Base-by-base conservation (phyloP, 73 alveolate species). In the Paramecium pentaurelia region DNA sequence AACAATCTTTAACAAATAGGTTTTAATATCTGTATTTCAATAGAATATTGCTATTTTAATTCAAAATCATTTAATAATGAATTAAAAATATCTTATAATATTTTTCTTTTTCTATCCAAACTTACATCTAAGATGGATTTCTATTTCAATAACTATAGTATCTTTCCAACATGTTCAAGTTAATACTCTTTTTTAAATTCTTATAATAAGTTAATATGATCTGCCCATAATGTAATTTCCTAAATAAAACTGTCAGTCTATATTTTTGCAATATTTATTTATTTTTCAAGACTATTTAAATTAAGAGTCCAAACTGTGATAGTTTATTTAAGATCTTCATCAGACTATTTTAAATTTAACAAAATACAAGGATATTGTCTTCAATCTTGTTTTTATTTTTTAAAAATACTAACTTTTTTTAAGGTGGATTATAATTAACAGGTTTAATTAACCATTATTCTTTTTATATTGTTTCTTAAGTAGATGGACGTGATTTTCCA, bases 401-500 rank as follows among this genome's bases (percentile, higher is more conserved):
- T 80, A 45, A 49, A 34, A 45, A 80, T 45, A 80, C 14, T 27
- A 27, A 49, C 30, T 80, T 22, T 36, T 71, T 73, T 11, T 73
- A 54, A 54, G 70, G 70, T 4, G 70, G 32, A 45, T 49, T 44
- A 30, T 44, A 45, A 47, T 49, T 64, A 9, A 10, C 54, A n/a
- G 91, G 77, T 22, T 80, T 80, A 22, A 80, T 28, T 32, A 80
- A 80, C 91, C 91, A 80, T 27, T 80, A 80, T 80, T 80, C 71
- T 25, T 28, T 27, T 27, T 80, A 34, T 1, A 22, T 25, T 9
- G 71, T 27, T 18, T 49, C 77, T 36, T 47, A 11, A 20, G 47
- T 34, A 6, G 87, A 73, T 40, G 91, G 91, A 3, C 91, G 22
- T 42, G 91, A 80, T 80, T 45, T 45, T 25, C 58, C 47, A 44